These are phyloP conservation scores for Colletotrichum sp. DNA, from an alignment of 2,329 filamentous ascomycete genomes.

Conservation along the genomic window DNA sequence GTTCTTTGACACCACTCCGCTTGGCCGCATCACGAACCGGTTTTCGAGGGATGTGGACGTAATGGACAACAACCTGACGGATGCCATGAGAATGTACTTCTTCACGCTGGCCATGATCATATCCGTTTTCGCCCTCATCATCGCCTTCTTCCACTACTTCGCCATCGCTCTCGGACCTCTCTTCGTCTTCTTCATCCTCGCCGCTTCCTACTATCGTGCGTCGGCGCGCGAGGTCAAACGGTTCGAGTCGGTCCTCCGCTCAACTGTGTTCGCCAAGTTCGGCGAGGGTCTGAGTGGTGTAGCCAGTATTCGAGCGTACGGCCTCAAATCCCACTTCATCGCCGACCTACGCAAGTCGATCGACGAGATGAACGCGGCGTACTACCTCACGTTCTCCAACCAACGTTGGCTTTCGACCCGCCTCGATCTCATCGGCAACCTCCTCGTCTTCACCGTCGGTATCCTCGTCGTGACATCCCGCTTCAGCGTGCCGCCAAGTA, in stretches of 20 bases:
- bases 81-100: conserved; percentile 92
- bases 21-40: conserved; percentile 94
- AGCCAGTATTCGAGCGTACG: conserved; percentile 88
- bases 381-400: conserved; percentile 94
- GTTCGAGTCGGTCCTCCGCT: conserved; percentile 88
- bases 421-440: conserved; percentile 82
- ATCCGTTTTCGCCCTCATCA: conserved; percentile 86
- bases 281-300: conserved; percentile 85
- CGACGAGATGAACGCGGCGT: conserved; percentile 92
- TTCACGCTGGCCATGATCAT: conserved; percentile 83
- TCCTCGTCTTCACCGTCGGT: conserved; percentile 85
- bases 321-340: conserved; percentile 78
- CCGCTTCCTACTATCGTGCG: conserved; percentile 85
- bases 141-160: conserved; percentile 95
- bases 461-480: conserved; percentile 92
- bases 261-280: conserved; percentile 88
- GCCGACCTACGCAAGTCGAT: conserved; percentile 73
- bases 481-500: conserved; percentile 84
- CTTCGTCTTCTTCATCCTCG: conserved; percentile 78
- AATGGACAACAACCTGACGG: conserved; percentile 92
- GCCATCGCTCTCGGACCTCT: conserved; percentile 67
- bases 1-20: conserved; percentile 96
- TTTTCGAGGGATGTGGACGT: conserved; percentile 96
- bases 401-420: conserved; percentile 91
- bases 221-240: conserved; percentile 95